Evolutionary conservation across 495 filamentous ascomycete species (phyloP), one percentile per base, ranked within the genome.

Genomic region (Podospora pseudocomata): DNA sequence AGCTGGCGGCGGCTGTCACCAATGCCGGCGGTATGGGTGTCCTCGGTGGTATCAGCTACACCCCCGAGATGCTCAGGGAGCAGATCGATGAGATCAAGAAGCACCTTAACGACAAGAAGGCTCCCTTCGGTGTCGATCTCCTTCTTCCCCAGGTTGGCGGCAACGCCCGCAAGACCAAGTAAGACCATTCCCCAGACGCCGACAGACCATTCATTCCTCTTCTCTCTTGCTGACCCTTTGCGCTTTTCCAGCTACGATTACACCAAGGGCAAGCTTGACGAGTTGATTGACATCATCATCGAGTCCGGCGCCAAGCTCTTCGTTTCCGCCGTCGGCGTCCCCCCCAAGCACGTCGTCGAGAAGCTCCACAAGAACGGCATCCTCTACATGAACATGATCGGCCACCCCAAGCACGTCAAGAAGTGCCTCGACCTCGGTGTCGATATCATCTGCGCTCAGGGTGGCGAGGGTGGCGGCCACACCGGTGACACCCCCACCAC

Each of bases 371-470:
- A 87, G 70, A 83, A 87, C 75, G 94, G 94, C 65, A 85, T 99
- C 69, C 85, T 96, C 65, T 97, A 94, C 87, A 99, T 99, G 95
- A 99, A 99, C 88, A 99, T 99, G 95, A 96, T 99, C 78, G 95
- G 94, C 66, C 95, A 98, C 86, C 96, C 96, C 71, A 99, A 99
- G 87, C 95, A 99, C 83, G 94, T 97, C 61, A 85, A 89, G 77
- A 98, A 97, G 86, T 91, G 90, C 77, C 84, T 99, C 66, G 94
- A 92, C 20, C 86, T 92, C 62, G 95, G 95, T 73, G 90, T 93
- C 44, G 93, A 97, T 77, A 88, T 97, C 72, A 90, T 97, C 49
- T 96, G 92, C 77, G 89, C 91, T 26, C 91, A 94, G 82, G 91
- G 91, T 16, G 90, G 90, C 63, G 91, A 94, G 78, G 91, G 91